Conservation (phyloP, 129 eudicot genomes). For the Artemisia argyi region DNA sequence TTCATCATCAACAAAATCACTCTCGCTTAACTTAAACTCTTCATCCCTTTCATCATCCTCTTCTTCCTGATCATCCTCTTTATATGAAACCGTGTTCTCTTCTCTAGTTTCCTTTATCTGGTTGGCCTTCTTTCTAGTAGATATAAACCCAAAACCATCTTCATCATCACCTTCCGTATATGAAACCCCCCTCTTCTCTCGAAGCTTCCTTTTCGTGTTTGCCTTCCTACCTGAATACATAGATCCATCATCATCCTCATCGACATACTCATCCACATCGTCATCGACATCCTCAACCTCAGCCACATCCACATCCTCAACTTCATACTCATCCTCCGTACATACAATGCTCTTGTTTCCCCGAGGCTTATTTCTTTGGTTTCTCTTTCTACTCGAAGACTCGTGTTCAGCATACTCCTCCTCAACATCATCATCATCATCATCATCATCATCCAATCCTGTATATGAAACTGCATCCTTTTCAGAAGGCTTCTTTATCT, state of each 20-base stretch:
- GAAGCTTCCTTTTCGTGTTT: constrained; percentile 20
- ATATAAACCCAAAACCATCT: constrained; percentile 18
- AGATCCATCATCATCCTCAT: constrained; percentile 45
- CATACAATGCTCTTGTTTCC: constrained; percentile 19
- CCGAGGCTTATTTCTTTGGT: constrained; percentile 17
- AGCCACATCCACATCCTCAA: neutral
- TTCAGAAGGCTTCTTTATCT: neutral
- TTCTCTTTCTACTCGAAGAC: constrained; percentile 18
- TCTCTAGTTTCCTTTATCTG: constrained; percentile 14
- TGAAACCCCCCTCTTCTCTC: constrained; percentile 33
- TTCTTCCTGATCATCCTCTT: constrained; percentile 38
- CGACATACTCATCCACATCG: constrained; percentile 35
- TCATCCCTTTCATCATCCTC: constrained; percentile 24
- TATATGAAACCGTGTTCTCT: constrained; percentile 27
- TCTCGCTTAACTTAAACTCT: constrained; percentile 19
- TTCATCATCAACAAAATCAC: constrained; percentile 21
- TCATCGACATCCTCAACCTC: constrained; percentile 10
- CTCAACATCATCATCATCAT: neutral
- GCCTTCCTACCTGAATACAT: constrained; percentile 24
- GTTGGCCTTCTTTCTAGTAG: constrained; percentile 14
- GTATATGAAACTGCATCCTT: constrained; percentile 20
- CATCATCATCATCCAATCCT: neutral
- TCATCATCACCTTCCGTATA: constrained; percentile 26
- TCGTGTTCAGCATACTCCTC: constrained; percentile 6
- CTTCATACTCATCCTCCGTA: constrained; percentile 6